Conservation (phyloP, 345 rosid genomes). For the Gossypium australe region DNA sequence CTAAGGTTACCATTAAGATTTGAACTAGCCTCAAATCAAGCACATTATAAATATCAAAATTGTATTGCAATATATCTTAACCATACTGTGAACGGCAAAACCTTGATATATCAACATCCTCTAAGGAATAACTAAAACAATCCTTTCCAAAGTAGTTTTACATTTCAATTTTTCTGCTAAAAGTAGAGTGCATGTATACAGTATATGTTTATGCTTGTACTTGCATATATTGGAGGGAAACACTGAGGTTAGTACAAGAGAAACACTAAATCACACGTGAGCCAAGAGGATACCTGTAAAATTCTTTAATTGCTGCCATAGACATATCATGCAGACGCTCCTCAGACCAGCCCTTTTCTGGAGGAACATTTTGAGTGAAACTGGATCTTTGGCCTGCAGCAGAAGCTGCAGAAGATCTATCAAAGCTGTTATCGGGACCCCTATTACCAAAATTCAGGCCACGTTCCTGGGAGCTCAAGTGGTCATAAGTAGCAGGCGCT, state of each 20-base stretch:
- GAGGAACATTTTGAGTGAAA: constrained; percentile 34
- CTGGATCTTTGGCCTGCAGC: constrained; percentile 40
- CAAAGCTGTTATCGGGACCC: constrained; percentile 50
- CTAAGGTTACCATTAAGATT: not conserved
- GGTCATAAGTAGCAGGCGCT: constrained; percentile 43
- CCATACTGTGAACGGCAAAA: not conserved
- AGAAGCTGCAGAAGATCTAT: constrained; percentile 45
- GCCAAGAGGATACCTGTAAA: constrained; percentile 57
- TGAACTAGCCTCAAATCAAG: not conserved
- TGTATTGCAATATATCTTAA: not conserved
- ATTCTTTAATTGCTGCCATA: constrained; percentile 77
- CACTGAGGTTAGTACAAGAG: not conserved
- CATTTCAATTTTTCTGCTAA: not conserved
- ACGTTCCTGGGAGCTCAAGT: constrained; percentile 47
- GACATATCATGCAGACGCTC: constrained; percentile 57
- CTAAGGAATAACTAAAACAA: not conserved
- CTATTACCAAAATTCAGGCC: constrained; percentile 40
- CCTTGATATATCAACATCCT: not conserved
- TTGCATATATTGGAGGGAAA: not conserved
- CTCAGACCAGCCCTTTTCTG: constrained; percentile 52
- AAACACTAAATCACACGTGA: not conserved
- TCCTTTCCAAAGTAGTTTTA: not conserved
- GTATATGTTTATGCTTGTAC: not conserved
- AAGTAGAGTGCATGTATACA: not conserved
- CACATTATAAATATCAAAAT: not conserved